Percentiles rank a stretch among this genome's conserved stretches.
Conservation (phyloP, 1,284 basidiomycete species). For the Ustilago bromivora region DNA sequence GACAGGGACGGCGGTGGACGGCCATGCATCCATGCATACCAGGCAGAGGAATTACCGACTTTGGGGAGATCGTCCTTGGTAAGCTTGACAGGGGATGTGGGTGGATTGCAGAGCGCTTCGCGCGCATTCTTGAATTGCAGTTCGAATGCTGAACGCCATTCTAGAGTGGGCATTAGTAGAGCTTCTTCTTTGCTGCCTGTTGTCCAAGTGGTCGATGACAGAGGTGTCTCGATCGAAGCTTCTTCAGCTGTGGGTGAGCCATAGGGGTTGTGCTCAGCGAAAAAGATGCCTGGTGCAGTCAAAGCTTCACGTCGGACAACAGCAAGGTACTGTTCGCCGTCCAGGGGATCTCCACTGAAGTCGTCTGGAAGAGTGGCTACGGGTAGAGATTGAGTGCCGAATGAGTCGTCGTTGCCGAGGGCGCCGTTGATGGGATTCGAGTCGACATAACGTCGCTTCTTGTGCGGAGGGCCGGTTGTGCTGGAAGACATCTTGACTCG, state of each 20-base stretch:
- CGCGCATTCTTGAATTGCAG: conserved; percentile 43
- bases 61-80: conserved; percentile 41
- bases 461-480: conserved; percentile 13
- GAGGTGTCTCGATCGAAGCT: too few relatives aligned
- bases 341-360: conserved; percentile 59
- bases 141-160: conserved; percentile 42
- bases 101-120: conserved; percentile 41
- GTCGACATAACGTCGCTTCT: conserved; percentile 24
- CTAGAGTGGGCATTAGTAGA: conserved; percentile 33
- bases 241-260: not conserved
- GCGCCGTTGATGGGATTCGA: not conserved
- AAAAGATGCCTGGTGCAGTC: conserved; percentile 35
- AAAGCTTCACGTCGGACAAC: conserved; percentile 58
- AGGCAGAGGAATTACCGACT: conserved; percentile 30
- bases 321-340: conserved; percentile 64
- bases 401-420: conserved; percentile 26
- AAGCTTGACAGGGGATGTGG: conserved; percentile 29
- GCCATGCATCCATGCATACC: conserved; percentile 55
- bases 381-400: conserved; percentile 58
- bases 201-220: too few relatives aligned
- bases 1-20: conserved; percentile 19
- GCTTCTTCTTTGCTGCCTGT: not conserved
- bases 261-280: conserved; percentile 50
- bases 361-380: conserved; percentile 54
- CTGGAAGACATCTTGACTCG: not conserved